Conservation (phyloP, 148 eudicot genomes). For the Cornus suecica region DNA sequence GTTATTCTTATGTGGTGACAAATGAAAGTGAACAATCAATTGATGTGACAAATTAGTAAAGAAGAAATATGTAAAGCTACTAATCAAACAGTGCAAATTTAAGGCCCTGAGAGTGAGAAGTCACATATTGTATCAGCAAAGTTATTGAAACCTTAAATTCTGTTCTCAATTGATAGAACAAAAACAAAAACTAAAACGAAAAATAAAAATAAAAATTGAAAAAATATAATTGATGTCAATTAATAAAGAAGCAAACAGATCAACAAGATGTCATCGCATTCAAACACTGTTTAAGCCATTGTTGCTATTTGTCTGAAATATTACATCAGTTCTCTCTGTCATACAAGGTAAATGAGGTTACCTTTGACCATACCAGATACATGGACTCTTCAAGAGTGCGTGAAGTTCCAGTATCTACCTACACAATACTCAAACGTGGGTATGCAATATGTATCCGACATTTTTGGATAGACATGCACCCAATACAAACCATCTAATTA, state of each 20-base stretch:
- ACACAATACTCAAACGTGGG: too few species aligned
- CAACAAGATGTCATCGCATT: neutral
- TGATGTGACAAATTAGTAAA: neutral
- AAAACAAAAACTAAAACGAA: too few species aligned
- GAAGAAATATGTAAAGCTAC: neutral
- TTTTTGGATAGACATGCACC: too few species aligned
- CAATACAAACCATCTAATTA: too few species aligned
- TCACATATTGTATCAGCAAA: too few species aligned
- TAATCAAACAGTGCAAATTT: neutral
- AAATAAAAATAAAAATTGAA: neutral
- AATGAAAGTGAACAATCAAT: neutral
- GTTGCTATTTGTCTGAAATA: neutral
- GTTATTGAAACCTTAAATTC: too few species aligned
- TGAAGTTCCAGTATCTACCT: too few species aligned
- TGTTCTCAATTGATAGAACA: too few species aligned
- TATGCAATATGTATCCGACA: too few species aligned
- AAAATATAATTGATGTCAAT: neutral
- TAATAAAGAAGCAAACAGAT: neutral
- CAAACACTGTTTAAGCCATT: neutral
- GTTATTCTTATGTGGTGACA: neutral
- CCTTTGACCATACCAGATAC: too few species aligned
- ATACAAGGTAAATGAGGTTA: neutral
- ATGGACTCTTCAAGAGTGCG: too few species aligned
- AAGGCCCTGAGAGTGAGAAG: neutral
- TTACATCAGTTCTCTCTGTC: neutral